phyloP scores from a whole-genome alignment of 108 stramenopile species.

The Schizochytrium sp. region DNA sequence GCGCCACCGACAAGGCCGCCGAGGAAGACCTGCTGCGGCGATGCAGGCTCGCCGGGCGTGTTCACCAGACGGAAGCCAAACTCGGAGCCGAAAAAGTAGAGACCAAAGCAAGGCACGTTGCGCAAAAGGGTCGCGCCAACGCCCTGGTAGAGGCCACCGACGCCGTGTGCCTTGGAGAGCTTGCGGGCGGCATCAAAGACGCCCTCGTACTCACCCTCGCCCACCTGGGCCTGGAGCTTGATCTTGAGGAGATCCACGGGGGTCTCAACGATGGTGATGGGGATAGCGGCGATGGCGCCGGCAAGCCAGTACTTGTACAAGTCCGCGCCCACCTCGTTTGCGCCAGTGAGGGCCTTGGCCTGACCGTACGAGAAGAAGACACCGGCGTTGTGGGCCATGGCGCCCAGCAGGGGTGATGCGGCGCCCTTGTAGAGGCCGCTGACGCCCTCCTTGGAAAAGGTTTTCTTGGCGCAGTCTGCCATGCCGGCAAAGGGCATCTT shows the following conservation, averaged over 20 bases:
- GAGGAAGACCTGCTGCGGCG: not conserved
- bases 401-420: slow-evolving; percentile 32
- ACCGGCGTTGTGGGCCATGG: slow-evolving; percentile 44
- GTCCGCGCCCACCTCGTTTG: slow-evolving; percentile 28
- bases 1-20: not conserved
- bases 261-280: slow-evolving; percentile 35
- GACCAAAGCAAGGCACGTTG: slow-evolving; percentile 39
- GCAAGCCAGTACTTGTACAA: slow-evolving; percentile 33
- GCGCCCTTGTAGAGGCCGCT: slow-evolving; percentile 34
- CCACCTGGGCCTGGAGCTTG: slow-evolving; percentile 44
- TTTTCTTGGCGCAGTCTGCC: slow-evolving; percentile 12
- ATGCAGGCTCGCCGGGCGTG: not conserved
- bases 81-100: slow-evolving; percentile 43
- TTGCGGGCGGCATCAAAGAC: slow-evolving; percentile 32
- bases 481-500: slow-evolving; percentile 2
- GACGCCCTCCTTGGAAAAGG: not conserved
- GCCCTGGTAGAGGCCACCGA: slow-evolving; percentile 35
- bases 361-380: slow-evolving; percentile 46
- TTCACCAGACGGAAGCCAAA: not conserved
- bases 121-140: slow-evolving; percentile 26
- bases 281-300: slow-evolving; percentile 33
- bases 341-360: slow-evolving; percentile 29
- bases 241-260: slow-evolving; percentile 44
- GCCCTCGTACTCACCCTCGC: slow-evolving; percentile 25
- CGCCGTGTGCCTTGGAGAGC: slow-evolving; percentile 22